Evolutionary conservation across 257 asterid genomes (phyloP).

Genomic region (Salvia splendens): DNA sequence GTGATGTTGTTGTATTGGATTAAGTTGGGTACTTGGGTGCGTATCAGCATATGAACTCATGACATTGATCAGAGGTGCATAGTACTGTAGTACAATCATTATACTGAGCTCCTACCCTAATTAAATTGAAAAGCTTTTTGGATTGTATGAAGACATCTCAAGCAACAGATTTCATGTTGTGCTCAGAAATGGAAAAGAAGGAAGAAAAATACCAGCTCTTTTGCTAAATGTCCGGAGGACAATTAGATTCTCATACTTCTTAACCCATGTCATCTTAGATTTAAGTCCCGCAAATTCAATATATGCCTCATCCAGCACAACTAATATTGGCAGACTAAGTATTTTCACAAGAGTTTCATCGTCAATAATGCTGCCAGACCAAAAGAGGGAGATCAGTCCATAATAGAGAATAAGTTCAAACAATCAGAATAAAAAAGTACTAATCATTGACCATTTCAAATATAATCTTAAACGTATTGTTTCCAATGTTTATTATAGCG

Average conservation of each 20-base stretch:
- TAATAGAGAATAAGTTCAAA: conserved; percentile 4
- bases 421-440: conserved; percentile 1
- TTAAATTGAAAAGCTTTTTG: not conserved
- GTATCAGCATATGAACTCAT: not conserved
- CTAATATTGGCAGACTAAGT: conserved; percentile 78
- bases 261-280: conserved; percentile 97
- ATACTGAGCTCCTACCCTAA: conserved; percentile 4
- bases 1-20: not conserved
- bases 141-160: not conserved
- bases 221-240: conserved; percentile 98
- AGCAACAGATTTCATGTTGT: not conserved
- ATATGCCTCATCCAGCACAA: conserved; percentile 95
- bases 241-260: conserved; percentile 86
- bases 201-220: conserved; percentile 73
- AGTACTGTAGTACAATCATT: not conserved
- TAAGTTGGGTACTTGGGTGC: not conserved
- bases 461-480: not conserved
- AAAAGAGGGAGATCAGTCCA: conserved; percentile 11
- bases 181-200: conserved; percentile 22
- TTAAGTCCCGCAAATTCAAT: conserved; percentile 85
- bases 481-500: not conserved
- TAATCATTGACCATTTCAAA: not conserved
- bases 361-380: conserved; percentile 67
- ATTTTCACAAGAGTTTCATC: conserved; percentile 68
- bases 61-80: conserved; percentile 1